Percentiles rank a stretch among this genome's conserved stretches.
These are phyloP conservation scores for Quercus phellos DNA, from an alignment of 331 rosid genomes.

Conservation along the genomic window DNA sequence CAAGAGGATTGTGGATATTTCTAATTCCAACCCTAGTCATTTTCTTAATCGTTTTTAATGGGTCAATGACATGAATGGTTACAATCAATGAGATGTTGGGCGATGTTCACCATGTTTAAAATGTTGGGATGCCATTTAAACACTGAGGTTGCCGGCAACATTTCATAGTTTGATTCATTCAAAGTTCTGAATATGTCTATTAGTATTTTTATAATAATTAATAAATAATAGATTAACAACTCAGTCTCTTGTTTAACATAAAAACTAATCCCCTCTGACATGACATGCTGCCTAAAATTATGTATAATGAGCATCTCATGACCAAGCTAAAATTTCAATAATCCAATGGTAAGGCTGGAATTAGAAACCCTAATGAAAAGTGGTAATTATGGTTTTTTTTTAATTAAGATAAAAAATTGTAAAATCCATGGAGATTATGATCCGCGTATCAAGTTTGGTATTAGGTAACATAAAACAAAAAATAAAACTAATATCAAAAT, in stretches of 20 bases:
- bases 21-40: not conserved
- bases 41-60: not conserved
- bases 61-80: conserved; percentile 2
- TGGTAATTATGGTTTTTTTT: not conserved
- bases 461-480: too few relatives aligned
- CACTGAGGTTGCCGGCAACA: conserved; percentile 12
- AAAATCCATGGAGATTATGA: too few relatives aligned
- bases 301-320: conserved; percentile 15
- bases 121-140: conserved; percentile 9
- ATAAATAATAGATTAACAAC: not conserved
- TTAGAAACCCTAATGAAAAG: not conserved
- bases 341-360: not conserved
- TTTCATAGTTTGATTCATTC: not conserved
- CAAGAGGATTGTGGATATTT: not conserved
- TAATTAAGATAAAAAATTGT: too few relatives aligned
- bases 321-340: conserved; percentile 11
- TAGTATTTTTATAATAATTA: not conserved
- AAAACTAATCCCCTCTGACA: conserved; percentile 19
- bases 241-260: conserved; percentile 12
- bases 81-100: not conserved
- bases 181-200: not conserved
- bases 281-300: conserved; percentile 33
- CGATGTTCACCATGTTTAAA: not conserved
- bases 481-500: too few relatives aligned
- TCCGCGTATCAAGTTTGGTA: too few relatives aligned